Evolutionary conservation across 306 rosid species (phyloP).

Genomic region (Trichosanthes cucumerina): DNA sequence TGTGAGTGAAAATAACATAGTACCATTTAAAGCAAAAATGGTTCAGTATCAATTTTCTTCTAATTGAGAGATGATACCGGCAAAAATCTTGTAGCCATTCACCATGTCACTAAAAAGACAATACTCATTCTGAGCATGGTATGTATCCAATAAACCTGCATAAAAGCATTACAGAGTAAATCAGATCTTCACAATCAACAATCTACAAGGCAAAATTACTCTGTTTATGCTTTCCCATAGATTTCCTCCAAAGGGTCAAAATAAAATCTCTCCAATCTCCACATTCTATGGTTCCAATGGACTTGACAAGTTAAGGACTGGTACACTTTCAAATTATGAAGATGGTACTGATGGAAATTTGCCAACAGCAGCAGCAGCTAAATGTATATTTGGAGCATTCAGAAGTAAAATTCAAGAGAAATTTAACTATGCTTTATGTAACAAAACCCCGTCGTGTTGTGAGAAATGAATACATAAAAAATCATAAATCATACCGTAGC

Average conservation of each 20-base stretch:
- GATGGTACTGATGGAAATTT: neutral
- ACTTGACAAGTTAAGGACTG: neutral
- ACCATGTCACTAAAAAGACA: constrained; percentile 73
- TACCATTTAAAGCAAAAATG: neutral
- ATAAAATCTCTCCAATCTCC: neutral
- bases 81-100: constrained; percentile 72
- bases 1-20: neutral
- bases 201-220: neutral
- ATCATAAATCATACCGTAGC: constrained; percentile 56
- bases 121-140: constrained; percentile 92
- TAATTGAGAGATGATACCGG: constrained; percentile 52
- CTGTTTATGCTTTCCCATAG: neutral
- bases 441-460: neutral
- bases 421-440: neutral
- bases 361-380: neutral
- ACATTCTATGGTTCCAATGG: neutral
- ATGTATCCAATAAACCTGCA: constrained; percentile 76
- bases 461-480: neutral
- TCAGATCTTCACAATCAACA: constrained; percentile 7
- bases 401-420: neutral
- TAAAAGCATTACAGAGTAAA: constrained; percentile 9
- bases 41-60: constrained; percentile 31
- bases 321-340: neutral
- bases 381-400: neutral
- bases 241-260: neutral